Conservation (phyloP, 192 early-diverging fungal genomes). For the Backusella luteola region DNA sequence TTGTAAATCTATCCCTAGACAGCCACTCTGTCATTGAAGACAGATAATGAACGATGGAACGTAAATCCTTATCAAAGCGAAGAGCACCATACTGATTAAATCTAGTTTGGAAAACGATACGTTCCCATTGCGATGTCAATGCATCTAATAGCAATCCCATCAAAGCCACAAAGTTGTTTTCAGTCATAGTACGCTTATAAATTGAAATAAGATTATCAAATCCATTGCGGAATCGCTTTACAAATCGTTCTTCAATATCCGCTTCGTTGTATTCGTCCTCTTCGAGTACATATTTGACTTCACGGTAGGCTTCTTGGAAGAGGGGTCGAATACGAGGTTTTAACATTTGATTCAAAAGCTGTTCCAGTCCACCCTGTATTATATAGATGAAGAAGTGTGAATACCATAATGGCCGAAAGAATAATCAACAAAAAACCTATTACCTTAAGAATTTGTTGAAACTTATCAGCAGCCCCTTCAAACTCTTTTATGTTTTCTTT, state of each 20-base stretch:
- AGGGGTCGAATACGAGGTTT: constrained; percentile 78
- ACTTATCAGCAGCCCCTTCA: constrained; percentile 56
- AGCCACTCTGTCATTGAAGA: constrained; percentile 56
- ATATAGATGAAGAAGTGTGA: constrained; percentile 10
- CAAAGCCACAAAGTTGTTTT: constrained; percentile 66
- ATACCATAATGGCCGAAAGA: constrained; percentile 14
- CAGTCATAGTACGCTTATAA: constrained; percentile 56
- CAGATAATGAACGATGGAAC: constrained; percentile 68
- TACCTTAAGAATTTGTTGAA: constrained; percentile 67
- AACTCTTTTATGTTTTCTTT: constrained; percentile 59
- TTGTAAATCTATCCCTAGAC: constrained; percentile 73
- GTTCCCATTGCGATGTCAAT: constrained; percentile 82
- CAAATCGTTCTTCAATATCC: constrained; percentile 78
- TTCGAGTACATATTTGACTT: constrained; percentile 85
- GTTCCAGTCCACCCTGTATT: constrained; percentile 61
- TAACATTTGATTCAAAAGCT: constrained; percentile 74
- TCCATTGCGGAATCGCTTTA: constrained; percentile 75
- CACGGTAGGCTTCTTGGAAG: constrained; percentile 78
- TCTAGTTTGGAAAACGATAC: constrained; percentile 76
- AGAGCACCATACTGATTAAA: constrained; percentile 94
- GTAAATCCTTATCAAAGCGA: constrained; percentile 90
- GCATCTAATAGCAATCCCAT: constrained; percentile 68
- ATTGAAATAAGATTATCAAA: constrained; percentile 44
- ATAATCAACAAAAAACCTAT: not conserved
- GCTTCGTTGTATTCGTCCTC: constrained; percentile 91